phyloP scores from a whole-genome alignment of 2,329 filamentous ascomycete species.

The Hypoxylon sp. region DNA sequence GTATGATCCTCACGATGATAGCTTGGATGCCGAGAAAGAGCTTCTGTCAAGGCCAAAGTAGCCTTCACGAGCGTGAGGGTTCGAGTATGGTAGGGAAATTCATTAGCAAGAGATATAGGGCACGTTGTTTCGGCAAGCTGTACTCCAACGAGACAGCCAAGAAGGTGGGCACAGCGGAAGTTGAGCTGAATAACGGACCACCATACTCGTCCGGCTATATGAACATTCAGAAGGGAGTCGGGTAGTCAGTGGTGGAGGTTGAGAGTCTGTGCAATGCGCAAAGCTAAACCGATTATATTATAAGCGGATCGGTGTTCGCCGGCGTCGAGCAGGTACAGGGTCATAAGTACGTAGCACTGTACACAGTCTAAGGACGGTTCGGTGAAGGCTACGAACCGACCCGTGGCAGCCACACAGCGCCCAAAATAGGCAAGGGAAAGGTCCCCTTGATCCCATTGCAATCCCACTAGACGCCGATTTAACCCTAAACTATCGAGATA shows the following conservation, averaged over 20 bases:
- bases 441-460: conserved; percentile 29
- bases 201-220: conserved; percentile 30
- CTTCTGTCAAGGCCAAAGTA: conserved; percentile 28
- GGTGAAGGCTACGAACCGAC: conserved; percentile 31
- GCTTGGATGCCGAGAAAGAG: conserved; percentile 20
- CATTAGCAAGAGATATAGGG: conserved; percentile 11
- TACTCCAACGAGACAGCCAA: conserved; percentile 33
- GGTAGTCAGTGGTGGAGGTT: conserved; percentile 31
- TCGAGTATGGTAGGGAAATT: conserved; percentile 24
- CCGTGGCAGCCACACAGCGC: conserved; percentile 31
- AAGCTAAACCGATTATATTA: conserved; percentile 38
- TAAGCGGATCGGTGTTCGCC: conserved; percentile 38
- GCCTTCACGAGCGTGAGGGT: conserved; percentile 21
- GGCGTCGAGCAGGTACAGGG: conserved; percentile 33
- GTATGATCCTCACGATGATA: conserved; percentile 17
- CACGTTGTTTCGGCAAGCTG: conserved; percentile 36
- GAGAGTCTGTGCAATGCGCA: conserved; percentile 33
- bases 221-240: conserved; percentile 16
- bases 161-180: conserved; percentile 34
- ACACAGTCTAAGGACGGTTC: conserved; percentile 30
- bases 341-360: conserved; percentile 38
- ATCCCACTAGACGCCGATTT: conserved; percentile 32
- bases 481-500: conserved; percentile 33
- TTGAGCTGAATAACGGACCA: conserved; percentile 38
- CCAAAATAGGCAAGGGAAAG: conserved; percentile 35